phyloP scores from a whole-genome alignment of 2,329 filamentous ascomycete species.

The Cladobotryum mycophilum region DNA sequence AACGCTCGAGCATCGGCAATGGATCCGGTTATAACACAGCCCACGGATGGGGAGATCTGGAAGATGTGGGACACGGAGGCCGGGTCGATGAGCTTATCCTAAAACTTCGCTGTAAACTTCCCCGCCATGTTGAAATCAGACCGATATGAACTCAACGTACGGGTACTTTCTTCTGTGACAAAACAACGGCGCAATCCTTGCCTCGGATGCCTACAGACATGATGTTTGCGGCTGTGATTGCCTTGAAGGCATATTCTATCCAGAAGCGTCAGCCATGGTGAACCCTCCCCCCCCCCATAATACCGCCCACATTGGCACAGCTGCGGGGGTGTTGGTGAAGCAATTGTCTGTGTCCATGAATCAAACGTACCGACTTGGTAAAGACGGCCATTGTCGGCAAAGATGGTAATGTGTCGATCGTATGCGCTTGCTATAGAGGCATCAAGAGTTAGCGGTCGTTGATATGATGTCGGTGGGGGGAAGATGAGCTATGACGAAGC shows the following conservation, averaged over 20 bases:
- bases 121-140: neutral
- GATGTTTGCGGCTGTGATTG: conserved; percentile 98
- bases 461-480: conserved; percentile 7
- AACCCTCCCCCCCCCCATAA: no score
- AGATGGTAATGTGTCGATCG: conserved; percentile 99
- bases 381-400: conserved; percentile 94
- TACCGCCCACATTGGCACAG: no score
- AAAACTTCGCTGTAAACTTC: conserved; percentile 19
- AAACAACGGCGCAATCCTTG: conserved; percentile 93
- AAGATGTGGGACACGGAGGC: conserved; percentile 96
- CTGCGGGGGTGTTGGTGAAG: no score
- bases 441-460: conserved; percentile 23
- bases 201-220: conserved; percentile 93
- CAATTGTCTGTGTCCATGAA: no score
- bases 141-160: conserved; percentile 50
- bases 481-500: conserved; percentile 12
- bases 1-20: conserved; percentile 95
- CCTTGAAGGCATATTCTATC: conserved; percentile 99
- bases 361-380: conserved; percentile 92
- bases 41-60: conserved; percentile 90
- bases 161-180: conserved; percentile 99
- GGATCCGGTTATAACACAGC: conserved; percentile 97
- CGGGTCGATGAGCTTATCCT: conserved; percentile 99
- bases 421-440: conserved; percentile 60
- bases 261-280: conserved; percentile 17